Base-by-base conservation (phyloP, 345 rosid species). In the Corymbia maculata region DNA sequence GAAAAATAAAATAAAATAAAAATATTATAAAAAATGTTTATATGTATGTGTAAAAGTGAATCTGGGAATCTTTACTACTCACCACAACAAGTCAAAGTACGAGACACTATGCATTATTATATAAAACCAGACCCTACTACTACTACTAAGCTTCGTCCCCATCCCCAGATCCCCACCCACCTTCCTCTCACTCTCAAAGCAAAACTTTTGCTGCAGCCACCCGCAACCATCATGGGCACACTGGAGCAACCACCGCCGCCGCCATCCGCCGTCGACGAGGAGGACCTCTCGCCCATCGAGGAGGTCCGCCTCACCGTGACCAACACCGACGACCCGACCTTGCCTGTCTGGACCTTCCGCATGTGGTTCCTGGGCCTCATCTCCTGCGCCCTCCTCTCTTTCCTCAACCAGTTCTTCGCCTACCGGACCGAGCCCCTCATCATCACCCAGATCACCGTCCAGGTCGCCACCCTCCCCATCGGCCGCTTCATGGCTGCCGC, bases 391-490 rank as follows among this genome's bases (percentile, higher is more conserved):
- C 95, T 96, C 52, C 95, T 97, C 19, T 94, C 98, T 2, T 96
- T 97, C 88, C 94, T 97, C 15, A 97, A 95, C 96, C 97, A 94
- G 50, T 96, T 97, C 95, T 97, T 97, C 90, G 64, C 96, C 26
- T 97, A 97, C 96, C 91, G 98, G 51, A 95, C 98, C 3, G 98
- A 97, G 93, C 96, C 99, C 12, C 95, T 97, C 8, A 36, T 96
- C 85, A 93, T 97, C 30, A 95, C 98, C 50, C 99, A 96, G 89
- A 96, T 96, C 90, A 94, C 96, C 6, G 97, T 97, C 91, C 96
- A 94, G 89, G 96, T 97, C 0, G 98, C 98, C 51, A 89, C 94
- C 9, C 95, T 96, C n/a, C 98, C 99, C 6, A 86, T 96, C 9
- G 98, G 99, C 22, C 95, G 90, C 42, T 96, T 95, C 95, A 47